phyloP scores from a whole-genome alignment of 1,284 basidiomycete species.

The Rhodotorula sp. region DNA sequence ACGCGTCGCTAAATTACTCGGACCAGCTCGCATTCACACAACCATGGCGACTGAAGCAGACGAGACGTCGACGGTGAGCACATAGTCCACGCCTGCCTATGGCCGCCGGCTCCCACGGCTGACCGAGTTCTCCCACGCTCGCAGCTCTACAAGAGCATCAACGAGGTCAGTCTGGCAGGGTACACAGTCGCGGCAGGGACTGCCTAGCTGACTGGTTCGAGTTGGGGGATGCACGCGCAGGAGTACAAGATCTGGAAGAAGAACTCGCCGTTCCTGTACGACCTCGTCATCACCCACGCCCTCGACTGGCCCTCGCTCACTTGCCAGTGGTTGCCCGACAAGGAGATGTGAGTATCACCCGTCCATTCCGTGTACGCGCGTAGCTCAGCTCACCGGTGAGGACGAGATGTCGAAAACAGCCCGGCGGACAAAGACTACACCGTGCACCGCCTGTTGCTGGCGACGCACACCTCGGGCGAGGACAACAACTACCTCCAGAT shows the following conservation, averaged over 20 bases:
- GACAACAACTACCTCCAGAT: constrained; percentile 96
- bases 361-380: background rate
- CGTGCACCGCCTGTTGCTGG: constrained; percentile 87
- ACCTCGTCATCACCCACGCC: constrained; percentile 94
- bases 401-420: constrained; percentile 51
- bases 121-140: background rate
- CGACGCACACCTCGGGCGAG: constrained; percentile 95
- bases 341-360: constrained; percentile 64
- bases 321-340: constrained; percentile 99
- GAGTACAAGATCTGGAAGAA: constrained; percentile 71
- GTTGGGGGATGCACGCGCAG: constrained; percentile 36
- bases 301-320: constrained; percentile 98
- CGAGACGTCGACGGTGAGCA: constrained; percentile 31
- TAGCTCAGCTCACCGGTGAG: background rate
- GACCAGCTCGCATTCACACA: background rate
- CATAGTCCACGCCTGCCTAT: background rate
- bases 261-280: constrained; percentile 73
- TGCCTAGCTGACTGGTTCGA: background rate
- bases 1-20: background rate
- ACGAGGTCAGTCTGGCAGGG: constrained; percentile 44
- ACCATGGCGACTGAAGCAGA: constrained; percentile 34
- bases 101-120: background rate
- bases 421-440: constrained; percentile 87
- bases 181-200: background rate
- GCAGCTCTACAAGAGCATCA: constrained; percentile 44